These are phyloP conservation scores for Tylopilus orsonianus DNA, from an alignment of 1,284 basidiomycete species.

Conservation along the genomic window DNA sequence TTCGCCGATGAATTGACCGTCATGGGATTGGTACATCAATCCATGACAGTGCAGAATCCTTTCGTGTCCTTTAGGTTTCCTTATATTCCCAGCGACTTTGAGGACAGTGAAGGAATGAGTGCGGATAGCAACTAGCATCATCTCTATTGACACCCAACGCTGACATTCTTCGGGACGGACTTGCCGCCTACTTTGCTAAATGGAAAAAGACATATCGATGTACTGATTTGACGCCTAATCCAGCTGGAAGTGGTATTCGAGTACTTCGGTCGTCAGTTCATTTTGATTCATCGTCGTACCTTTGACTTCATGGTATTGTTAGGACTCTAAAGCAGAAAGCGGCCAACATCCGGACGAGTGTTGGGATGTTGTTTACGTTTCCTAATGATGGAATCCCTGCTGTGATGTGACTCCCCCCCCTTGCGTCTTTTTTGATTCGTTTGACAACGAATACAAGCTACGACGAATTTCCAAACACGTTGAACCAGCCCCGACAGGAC, in stretches of 20 bases:
- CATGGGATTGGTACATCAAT: constrained; percentile 1
- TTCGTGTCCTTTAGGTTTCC: constrained; percentile 18
- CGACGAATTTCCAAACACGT: constrained; percentile 26
- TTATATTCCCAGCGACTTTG: constrained; percentile 23
- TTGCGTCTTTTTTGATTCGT: not conserved
- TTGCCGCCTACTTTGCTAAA: constrained; percentile 16
- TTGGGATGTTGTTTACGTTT: constrained; percentile 22
- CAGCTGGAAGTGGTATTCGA: constrained; percentile 13
- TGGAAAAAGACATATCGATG: constrained; percentile 22
- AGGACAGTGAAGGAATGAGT: constrained; percentile 14
- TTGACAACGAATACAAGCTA: constrained; percentile 15
- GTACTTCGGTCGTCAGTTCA: constrained; percentile 17
- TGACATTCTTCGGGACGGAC: constrained; percentile 4
- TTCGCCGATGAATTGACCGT: constrained; percentile 11
- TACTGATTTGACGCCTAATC: not conserved
- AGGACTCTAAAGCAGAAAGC: constrained; percentile 18
- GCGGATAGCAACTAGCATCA: not conserved
- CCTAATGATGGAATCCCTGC: constrained; percentile 9
- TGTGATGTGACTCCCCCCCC: constrained; percentile 5
- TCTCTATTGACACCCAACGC: not conserved
- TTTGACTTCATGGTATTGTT: not conserved
- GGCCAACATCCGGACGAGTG: constrained; percentile 7
- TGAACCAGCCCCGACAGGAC: constrained; percentile 18
- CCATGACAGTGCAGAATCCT: constrained; percentile 19
- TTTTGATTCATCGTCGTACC: not conserved